Base-by-base conservation (phyloP, 1,139 yeast genomes). In the Sugiyamaella pinicola region DNA sequence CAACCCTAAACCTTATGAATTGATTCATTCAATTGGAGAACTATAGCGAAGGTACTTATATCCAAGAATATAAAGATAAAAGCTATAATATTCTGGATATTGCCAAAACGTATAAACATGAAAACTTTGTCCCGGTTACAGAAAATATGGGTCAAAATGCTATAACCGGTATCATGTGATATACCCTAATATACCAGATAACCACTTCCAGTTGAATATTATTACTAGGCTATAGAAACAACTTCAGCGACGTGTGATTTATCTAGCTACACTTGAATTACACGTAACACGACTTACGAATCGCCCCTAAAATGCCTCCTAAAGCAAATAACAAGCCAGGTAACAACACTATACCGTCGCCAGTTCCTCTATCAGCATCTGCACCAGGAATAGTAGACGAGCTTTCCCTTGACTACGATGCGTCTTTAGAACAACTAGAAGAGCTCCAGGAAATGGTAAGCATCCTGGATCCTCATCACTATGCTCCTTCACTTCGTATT, bases 371-470 rank as follows among this genome's bases (percentile, higher is more conserved):
- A 4, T 7, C 44, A 26, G 17, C 31, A 22, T 9, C 44, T 3
- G 31, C 18, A n/a, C n/a, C n/a, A n/a, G 31, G 31, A 10, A 31
- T 19, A 19, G 39, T 18, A 10, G 47, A 40, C 12, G 57, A 52
- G 17, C 33, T 45, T 18, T 53, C 47, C 6, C 29, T 41, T 9
- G 58, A 55, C 40, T 52, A 51, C 50, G 58, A 56, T 19, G 52
- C 47, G 8, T 52, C 56, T n/a, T 47, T 58, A n/a, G 48, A 48
- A 29, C 46, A 52, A 54, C 55, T 59, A 7, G 59, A 54, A 10
- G 55, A 55, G 41, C 53, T 59, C 9, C 59, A 58, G 44, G 49
- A 53, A 12, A 55, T 43, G 53, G 59, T 57, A 49, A n/a, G 60
- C 45, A 7, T n/a, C n/a, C n/a, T n/a, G n/a, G n/a, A n/a, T n/a